Evolutionary conservation across 2,329 filamentous ascomycete genomes (phyloP), one percentile per base, ranked within the genome.

Genomic region (Trichoderma oligosporum): DNA sequence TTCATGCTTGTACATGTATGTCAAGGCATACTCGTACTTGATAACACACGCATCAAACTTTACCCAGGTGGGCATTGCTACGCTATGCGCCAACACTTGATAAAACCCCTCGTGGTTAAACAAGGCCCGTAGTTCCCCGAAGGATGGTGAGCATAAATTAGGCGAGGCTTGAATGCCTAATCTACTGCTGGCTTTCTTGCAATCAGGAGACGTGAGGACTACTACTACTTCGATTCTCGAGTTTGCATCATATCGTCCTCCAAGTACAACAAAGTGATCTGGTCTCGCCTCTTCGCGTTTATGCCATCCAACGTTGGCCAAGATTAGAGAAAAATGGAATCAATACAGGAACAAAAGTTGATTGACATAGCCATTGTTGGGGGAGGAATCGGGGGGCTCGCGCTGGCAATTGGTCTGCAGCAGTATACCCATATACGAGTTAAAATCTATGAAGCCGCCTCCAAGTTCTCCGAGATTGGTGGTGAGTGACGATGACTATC

Each of bases 361-460:
- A 54, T 61, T 25, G 52, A 54, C 9, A 55, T 84, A 58, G 82
- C 82, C 62, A 81, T 86, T 38, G 70, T 85, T 14, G 82, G 82
- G 59, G 82, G 81, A 39, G 82, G 82, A 31, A 83, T 85, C 58
- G 78, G 77, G 24, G 83, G 83, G 24, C 72, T 84, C 16, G 71
- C 71, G 7, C 75, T 85, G 7, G 80, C 79, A 22, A 75, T 81
- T 45, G 79, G 75, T 6, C 76, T 85, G 25, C 53, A 47, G n/a
- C 53, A 48, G 18, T 44, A 55, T 29, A 20, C 16, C 18, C 53
- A 56, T 25, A 62, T 68, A 33, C 66, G 62, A 9, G 70, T 81
- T 35, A 73, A 73, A 22, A 75, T 86, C 60, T 86, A 83, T 63
- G 83, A 86, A 67, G 74, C 79, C 9, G 81, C 81, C 0, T 55